Base-by-base conservation (phyloP, 805 yeast species). In the Debaryomyces castellii region DNA sequence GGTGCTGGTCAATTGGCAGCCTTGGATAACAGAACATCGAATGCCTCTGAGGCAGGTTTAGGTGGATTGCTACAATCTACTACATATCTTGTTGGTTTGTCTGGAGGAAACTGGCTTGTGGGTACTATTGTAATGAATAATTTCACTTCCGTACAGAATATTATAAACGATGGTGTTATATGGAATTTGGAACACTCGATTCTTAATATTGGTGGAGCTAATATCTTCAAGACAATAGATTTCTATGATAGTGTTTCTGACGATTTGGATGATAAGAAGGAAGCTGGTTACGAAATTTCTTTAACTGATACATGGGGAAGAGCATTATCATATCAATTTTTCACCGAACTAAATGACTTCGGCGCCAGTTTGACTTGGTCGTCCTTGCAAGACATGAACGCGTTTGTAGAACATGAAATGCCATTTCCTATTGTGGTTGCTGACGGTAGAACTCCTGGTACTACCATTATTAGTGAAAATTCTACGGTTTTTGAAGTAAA, bases 1-100 rank as follows among this genome's bases (percentile, higher is more conserved):
- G 96, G 96, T 1, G 96, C 96, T 9, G 97, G 96, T 34, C 83
- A 85, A 63, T 67, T 90, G 25, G 69, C 91, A 1, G 96, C 92
- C 0, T 65, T 87, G 46, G 97, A 89, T 63, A 81, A 82, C 58
- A 71, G 96, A 54, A 82, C 89, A 3, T 65, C 58, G 7, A 77
- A 75, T 45, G 71, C 81, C 3, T 67, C 67, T 22, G 71, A 74
- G 4, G 60, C 67, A 30, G 89, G 90, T 11, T 64, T 89, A 40
- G 95, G 96, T 32, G 95, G 96, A 5, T 64, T 90, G 20, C 66
- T 89, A 32, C 90, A 86, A 58, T 66, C 87, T 2, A 59, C 90
- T 1, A 80, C 89, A 12, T 90, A 90, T 58, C 64, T 89, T 10
- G 74, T 88, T 2, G 96, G 95, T 11, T 75, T 89, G 28, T 84